Conservation (phyloP, 1,139 yeast genomes). For the Yamadazyma dendronema region DNA sequence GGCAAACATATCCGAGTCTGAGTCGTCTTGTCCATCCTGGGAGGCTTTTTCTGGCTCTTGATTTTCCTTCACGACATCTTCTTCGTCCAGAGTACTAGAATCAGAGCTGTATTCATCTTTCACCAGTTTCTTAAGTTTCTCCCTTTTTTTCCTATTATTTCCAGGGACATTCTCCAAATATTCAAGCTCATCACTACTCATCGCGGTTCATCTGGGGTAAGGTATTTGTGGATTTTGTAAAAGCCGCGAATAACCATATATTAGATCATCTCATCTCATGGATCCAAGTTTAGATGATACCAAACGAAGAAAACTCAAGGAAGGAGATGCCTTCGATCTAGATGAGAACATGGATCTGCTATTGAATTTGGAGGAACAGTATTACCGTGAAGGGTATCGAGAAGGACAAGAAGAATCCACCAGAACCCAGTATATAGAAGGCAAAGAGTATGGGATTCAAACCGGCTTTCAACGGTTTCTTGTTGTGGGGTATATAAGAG, state of each 20-base stretch:
- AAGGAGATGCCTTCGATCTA: conserved; percentile 10
- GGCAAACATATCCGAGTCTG: conserved; percentile 43
- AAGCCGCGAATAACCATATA: no score
- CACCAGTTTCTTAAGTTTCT: conserved; percentile 20
- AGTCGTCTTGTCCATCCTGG: not conserved
- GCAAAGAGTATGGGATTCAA: conserved; percentile 76
- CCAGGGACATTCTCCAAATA: conserved; percentile 26
- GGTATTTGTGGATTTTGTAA: no score
- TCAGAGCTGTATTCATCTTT: conserved; percentile 36
- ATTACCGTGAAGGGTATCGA: conserved; percentile 58
- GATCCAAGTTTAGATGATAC: conserved; percentile 1
- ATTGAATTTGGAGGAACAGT: conserved; percentile 53
- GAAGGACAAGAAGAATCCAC: conserved; percentile 53
- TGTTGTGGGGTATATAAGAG: conserved; percentile 61
- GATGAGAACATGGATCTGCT: conserved; percentile 45
- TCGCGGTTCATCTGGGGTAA: conserved; percentile 1
- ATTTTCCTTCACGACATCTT: conserved; percentile 14
- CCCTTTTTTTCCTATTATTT: conserved; percentile 22
- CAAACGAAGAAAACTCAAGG: conserved; percentile 10
- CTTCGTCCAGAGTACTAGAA: conserved; percentile 19
- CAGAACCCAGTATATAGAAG: conserved; percentile 52
- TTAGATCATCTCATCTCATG: conserved; percentile 5
- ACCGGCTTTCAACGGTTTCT: conserved; percentile 73
- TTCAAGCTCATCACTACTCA: conserved; percentile 14
- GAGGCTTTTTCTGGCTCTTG: not conserved